Percentiles rank a stretch among this genome's conserved stretches.
These are phyloP conservation scores for Astrothelium subdiscretum DNA, from an alignment of 495 filamentous ascomycete genomes.

Conservation along the genomic window DNA sequence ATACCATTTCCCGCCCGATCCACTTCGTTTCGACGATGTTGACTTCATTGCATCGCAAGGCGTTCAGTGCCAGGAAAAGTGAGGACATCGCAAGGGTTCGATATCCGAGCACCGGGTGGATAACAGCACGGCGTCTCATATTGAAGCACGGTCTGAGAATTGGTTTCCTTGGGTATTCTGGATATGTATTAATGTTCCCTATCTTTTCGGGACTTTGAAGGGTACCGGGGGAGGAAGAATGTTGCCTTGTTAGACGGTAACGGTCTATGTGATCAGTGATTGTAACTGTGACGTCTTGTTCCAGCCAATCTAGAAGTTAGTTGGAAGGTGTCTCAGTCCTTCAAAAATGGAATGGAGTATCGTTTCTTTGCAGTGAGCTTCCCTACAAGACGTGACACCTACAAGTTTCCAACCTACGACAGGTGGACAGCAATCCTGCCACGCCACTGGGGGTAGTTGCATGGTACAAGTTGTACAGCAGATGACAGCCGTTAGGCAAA, in stretches of 20 bases:
- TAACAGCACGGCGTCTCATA: background rate
- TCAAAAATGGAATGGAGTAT: background rate
- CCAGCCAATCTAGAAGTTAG: background rate
- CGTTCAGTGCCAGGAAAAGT: conserved; percentile 3
- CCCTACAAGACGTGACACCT: background rate
- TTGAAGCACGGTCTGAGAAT: background rate
- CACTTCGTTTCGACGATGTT: background rate
- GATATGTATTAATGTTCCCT: background rate
- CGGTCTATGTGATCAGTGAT: background rate
- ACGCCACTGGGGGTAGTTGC: background rate
- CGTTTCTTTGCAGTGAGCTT: background rate
- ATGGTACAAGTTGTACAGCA: background rate
- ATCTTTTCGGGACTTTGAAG: background rate
- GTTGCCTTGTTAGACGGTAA: background rate
- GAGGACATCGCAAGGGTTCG: background rate
- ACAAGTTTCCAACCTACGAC: background rate
- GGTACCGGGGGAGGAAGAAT: background rate
- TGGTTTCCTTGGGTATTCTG: background rate
- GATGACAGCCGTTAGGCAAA: background rate
- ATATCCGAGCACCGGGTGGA: background rate
- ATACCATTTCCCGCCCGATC: conserved; percentile 1
- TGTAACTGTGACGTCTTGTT: background rate
- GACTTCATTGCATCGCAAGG: conserved; percentile 2
- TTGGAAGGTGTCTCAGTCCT: background rate
- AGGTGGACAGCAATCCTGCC: background rate